These are phyloP conservation scores for Diplogelasinospora grovesii DNA, from an alignment of 495 filamentous ascomycete species.

Conservation along the genomic window DNA sequence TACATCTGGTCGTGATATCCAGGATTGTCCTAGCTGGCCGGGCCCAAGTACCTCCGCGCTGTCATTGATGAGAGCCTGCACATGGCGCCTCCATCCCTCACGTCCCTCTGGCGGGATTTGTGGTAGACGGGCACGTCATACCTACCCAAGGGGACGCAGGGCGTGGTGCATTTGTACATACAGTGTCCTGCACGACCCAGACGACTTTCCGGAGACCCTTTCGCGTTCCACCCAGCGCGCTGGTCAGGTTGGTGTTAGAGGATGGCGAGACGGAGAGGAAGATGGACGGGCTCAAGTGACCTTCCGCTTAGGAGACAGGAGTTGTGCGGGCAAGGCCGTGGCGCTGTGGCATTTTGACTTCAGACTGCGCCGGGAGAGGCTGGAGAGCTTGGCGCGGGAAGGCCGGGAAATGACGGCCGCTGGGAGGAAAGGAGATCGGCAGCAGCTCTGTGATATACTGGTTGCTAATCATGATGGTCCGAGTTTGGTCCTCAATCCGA, in stretches of 20 bases:
- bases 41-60: constrained; percentile 39
- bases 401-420: background rate
- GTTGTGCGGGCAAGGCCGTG: constrained; percentile 40
- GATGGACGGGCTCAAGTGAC: constrained; percentile 31
- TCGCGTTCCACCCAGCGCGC: constrained; percentile 36
- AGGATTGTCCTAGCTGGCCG: constrained; percentile 36
- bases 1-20: constrained; percentile 30
- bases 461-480: constrained; percentile 22
- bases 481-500: constrained; percentile 20
- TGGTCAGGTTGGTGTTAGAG: constrained; percentile 32
- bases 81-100: constrained; percentile 45
- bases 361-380: constrained; percentile 13
- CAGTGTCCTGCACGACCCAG: constrained; percentile 34
- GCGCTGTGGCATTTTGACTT: constrained; percentile 33
- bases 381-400: constrained; percentile 9
- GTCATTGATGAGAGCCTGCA: constrained; percentile 57
- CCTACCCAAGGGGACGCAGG: constrained; percentile 24
- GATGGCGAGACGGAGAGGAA: background rate
- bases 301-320: constrained; percentile 36
- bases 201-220: constrained; percentile 35
- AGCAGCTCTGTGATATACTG: constrained; percentile 11
- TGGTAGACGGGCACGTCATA: constrained; percentile 23
- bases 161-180: constrained; percentile 35
- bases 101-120: constrained; percentile 37
- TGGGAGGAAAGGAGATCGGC: constrained; percentile 7